Conservation (phyloP, 257 asterid species). For the Fraxinus excelsior region DNA sequence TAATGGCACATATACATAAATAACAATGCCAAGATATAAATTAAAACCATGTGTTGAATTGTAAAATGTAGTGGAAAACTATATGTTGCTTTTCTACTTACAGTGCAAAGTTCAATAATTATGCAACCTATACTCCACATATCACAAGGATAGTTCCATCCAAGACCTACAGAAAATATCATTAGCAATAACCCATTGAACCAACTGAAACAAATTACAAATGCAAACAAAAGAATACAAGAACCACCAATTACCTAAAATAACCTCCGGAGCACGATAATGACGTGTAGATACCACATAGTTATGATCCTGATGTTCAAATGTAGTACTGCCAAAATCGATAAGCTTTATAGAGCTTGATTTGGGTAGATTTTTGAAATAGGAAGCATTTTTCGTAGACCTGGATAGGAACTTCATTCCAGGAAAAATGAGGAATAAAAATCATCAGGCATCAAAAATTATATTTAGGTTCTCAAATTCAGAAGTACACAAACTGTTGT, state of each 20-base stretch:
- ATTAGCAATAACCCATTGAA: background rate
- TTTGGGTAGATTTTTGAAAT: conserved; percentile 81
- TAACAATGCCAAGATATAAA: background rate
- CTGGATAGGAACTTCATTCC: conserved; percentile 54
- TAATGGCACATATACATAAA: background rate
- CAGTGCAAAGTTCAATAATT: conserved; percentile 87
- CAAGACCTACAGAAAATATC: conserved; percentile 61
- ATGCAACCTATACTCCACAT: conserved; percentile 96
- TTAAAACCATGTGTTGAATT: background rate
- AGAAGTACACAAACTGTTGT: conserved; percentile 4
- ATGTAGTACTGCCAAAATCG: conserved; percentile 89
- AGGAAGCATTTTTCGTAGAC: conserved; percentile 58
- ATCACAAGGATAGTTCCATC: conserved; percentile 94
- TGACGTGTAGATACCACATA: conserved; percentile 89
- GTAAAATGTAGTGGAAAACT: background rate
- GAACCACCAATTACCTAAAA: conserved; percentile 65
- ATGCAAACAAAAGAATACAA: conserved; percentile 10
- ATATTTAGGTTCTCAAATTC: conserved; percentile 18
- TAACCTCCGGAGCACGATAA: conserved; percentile 96
- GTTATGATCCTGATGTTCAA: conserved; percentile 78
- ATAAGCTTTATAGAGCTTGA: conserved; percentile 93
- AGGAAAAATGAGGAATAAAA: conserved; percentile 23
- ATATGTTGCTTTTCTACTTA: conserved; percentile 38
- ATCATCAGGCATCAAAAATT: conserved; percentile 19
- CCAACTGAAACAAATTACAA: conserved; percentile 7